Conservation (phyloP, 768 basidiomycete species). For the Macrolepiota fuliginosa region DNA sequence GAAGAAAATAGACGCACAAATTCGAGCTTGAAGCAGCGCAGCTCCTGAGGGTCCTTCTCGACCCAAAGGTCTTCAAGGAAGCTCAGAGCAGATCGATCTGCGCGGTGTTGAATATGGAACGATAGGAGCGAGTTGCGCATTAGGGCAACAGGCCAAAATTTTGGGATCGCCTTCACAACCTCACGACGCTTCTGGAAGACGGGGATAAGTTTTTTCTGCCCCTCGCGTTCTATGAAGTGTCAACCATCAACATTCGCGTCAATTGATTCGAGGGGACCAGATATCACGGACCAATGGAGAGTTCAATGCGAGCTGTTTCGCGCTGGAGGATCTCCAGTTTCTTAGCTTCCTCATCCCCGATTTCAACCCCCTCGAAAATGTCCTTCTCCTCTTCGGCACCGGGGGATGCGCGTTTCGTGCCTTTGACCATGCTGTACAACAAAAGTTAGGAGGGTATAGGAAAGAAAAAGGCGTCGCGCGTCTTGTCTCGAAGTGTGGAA, state of each 20-base stretch:
- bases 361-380: constrained; percentile 62
- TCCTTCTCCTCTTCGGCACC: constrained; percentile 74
- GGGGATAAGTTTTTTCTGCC: constrained; percentile 52
- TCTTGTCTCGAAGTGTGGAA: constrained; percentile 8
- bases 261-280: neutral
- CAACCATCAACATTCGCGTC: constrained; percentile 4
- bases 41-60: constrained; percentile 66
- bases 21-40: constrained; percentile 80
- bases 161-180: constrained; percentile 61
- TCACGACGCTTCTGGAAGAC: constrained; percentile 72
- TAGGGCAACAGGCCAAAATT: constrained; percentile 86
- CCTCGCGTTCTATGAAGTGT: constrained; percentile 54
- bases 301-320: constrained; percentile 67
- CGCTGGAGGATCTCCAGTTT: constrained; percentile 66
- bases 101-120: constrained; percentile 65
- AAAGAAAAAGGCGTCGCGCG: constrained; percentile 16
- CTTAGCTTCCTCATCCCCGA: constrained; percentile 69
- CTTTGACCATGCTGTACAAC: constrained; percentile 36
- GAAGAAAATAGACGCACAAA: constrained; percentile 60
- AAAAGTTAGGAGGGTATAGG: constrained; percentile 18
- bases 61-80: constrained; percentile 89
- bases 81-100: constrained; percentile 79
- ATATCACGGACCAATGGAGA: constrained; percentile 61
- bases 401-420: constrained; percentile 77
- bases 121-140: constrained; percentile 68